phyloP scores from a whole-genome alignment of 148 eudicot species.

The Camellia lanceoleosa region DNA sequence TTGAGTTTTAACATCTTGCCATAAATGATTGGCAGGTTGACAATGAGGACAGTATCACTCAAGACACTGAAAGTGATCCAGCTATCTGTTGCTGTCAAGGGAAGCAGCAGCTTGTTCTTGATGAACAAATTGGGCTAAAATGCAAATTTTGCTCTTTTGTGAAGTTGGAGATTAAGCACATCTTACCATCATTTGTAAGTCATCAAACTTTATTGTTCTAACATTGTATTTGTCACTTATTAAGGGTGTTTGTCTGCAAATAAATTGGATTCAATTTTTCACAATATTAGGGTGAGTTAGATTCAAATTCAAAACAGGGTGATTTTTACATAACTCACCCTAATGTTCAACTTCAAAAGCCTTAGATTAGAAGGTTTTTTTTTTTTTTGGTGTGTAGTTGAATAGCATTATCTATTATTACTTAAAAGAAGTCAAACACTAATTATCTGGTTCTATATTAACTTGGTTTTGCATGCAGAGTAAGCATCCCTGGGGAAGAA shows the following conservation, averaged over 20 bases:
- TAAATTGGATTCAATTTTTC: conserved; percentile 5
- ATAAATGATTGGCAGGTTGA: conserved; percentile 30
- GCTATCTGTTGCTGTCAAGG: conserved; percentile 38
- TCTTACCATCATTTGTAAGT: conserved; percentile 53
- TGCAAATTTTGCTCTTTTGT: conserved; percentile 50
- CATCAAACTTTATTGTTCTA: not conserved
- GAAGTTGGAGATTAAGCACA: conserved; percentile 37
- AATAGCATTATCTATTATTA: too few relatives aligned
- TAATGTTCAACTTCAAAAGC: not conserved
- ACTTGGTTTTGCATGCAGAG: conserved; percentile 29
- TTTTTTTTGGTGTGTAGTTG: not conserved
- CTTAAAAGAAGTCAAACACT: not conserved
- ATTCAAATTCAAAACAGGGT: too few relatives aligned
- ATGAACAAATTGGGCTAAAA: conserved; percentile 50
- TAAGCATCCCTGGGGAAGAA: conserved; percentile 34
- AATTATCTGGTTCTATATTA: conserved; percentile 7
- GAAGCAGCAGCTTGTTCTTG: conserved; percentile 39
- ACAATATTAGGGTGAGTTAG: not conserved
- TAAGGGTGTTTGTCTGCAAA: not conserved
- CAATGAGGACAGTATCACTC: conserved; percentile 13
- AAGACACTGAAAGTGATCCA: conserved; percentile 20
- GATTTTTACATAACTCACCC: too few relatives aligned
- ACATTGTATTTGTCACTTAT: not conserved
- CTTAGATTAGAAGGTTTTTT: not conserved
- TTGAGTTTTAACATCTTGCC: not conserved